phyloP scores from a whole-genome alignment of 2,329 filamentous ascomycete species.

The Tolypocladium tundrense region DNA sequence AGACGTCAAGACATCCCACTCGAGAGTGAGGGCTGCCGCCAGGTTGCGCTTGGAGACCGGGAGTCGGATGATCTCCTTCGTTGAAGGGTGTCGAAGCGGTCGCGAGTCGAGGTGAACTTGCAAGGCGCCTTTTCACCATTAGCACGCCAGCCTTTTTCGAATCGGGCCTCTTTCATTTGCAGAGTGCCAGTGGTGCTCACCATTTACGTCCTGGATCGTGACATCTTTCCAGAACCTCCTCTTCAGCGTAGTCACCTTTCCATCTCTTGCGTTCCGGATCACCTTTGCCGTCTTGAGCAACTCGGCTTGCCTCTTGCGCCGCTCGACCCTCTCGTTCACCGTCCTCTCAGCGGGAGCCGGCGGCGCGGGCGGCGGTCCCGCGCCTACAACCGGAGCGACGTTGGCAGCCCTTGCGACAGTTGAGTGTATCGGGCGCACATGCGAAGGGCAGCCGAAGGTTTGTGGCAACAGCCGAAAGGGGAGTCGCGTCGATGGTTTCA shows the following conservation, averaged over 20 bases:
- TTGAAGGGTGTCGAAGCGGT: constrained; percentile 66
- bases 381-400: constrained; percentile 42
- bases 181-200: constrained; percentile 27
- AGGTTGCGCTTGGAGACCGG: constrained; percentile 70
- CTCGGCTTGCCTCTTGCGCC: constrained; percentile 44
- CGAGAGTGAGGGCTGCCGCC: constrained; percentile 74
- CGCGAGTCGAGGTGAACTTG: constrained; percentile 67
- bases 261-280: constrained; percentile 25
- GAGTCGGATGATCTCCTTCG: constrained; percentile 61
- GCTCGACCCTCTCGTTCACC: constrained; percentile 34
- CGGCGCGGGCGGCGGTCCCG: constrained; percentile 48
- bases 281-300: constrained; percentile 42
- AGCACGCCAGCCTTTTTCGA: not conserved
- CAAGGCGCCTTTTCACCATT: constrained; percentile 26
- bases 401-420: constrained; percentile 27
- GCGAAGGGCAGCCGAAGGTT: constrained; percentile 7
- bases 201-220: constrained; percentile 54
- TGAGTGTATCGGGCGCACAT: constrained; percentile 20
- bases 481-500: constrained; percentile 31
- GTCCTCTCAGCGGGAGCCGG: constrained; percentile 34
- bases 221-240: constrained; percentile 89
- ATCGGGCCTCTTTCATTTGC: not conserved
- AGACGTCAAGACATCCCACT: constrained; percentile 82
- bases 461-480: constrained; percentile 24
- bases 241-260: constrained; percentile 36